Evolutionary conservation across 495 filamentous ascomycete genomes (phyloP), one percentile per base, ranked within the genome.

Genomic region (Monascus purpureus): DNA sequence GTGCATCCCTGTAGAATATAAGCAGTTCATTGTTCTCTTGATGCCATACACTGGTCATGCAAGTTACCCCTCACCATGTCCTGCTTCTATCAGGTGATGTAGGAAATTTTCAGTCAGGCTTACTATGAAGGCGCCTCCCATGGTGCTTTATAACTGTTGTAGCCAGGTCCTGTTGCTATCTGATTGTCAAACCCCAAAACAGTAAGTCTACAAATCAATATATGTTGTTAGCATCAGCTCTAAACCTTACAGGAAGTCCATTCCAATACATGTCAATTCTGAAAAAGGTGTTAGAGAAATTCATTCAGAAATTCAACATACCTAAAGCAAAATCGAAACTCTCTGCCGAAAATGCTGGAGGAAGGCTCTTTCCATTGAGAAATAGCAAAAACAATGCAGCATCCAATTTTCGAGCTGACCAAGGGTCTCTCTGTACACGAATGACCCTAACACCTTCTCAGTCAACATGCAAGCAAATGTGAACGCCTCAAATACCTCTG

Each of bases 381-480:
- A 28, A 28, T 13, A 28, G 7, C 26, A 28, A 28, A 13, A 28
- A 28, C 12, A 13, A 28, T 13, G 26, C 12, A 28, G 22, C 22
- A 25, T 28, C 26, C 6, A 28, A 28, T 13, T 28, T 28, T 28
- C 26, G 26, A 28, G 26, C 26, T 13, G 12, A 28, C 26, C 26
- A 28, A 28, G 26, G 26, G 26, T n/a, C n/a, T 28, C 26, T 28
- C 26, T 13, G 12, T 28, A 28, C 26, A 28, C 26, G 26, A 28
- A 13, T 28, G 26, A 28, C 12, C 26, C 26, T 28, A 13, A 28
- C 26, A 28, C 26, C 13, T 28, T 6, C 12, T 28, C 26, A 5
- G 26, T 28, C 26, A 28, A 28, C 26, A 5, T 28, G 6, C 26
- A 28, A 28, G 26, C 26, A 13, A 28, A 28, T 13, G 26, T 13